These are phyloP conservation scores for Drechslerella stenobrocha DNA, from an alignment of 2,329 filamentous ascomycete species.

Conservation along the genomic window DNA sequence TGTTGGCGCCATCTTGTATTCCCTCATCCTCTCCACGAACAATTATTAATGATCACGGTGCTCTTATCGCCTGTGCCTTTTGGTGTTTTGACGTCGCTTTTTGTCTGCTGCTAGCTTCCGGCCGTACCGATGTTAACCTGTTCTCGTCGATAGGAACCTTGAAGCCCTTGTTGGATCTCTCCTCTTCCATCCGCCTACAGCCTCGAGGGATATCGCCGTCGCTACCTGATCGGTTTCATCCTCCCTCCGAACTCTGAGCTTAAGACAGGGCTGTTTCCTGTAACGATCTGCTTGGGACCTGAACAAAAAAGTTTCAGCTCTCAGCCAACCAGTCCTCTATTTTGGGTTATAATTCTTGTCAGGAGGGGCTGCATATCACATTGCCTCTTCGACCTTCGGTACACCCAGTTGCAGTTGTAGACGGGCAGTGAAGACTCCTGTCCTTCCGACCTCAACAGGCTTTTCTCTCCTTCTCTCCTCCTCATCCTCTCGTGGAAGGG, in stretches of 20 bases:
- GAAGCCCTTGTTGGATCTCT: slow-evolving; percentile 1
- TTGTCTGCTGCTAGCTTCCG: background rate
- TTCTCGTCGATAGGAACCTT: background rate
- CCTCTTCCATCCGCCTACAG: background rate
- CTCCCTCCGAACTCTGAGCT: slow-evolving; percentile 10
- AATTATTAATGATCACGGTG: slow-evolving; percentile 8
- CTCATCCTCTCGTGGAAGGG: slow-evolving; percentile 17
- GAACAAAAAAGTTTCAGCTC: background rate
- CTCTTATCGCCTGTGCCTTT: slow-evolving; percentile 16
- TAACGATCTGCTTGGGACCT: slow-evolving; percentile 14
- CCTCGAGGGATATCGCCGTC: slow-evolving; percentile 10
- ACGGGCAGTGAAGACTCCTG: slow-evolving; percentile 4
- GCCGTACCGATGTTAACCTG: background rate
- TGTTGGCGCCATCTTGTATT: slow-evolving; percentile 1
- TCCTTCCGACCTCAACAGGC: background rate
- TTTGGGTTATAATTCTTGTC: background rate
- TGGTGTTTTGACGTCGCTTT: background rate
- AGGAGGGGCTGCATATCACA: background rate
- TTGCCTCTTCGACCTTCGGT: no score
- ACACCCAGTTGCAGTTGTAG: background rate
- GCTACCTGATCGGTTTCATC: slow-evolving; percentile 20
- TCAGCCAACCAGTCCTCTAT: background rate
- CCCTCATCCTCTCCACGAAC: slow-evolving; percentile 24
- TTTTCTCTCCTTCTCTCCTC: background rate
- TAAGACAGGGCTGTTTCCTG: slow-evolving; percentile 21